Percentiles rank a stretch among this genome's conserved stretches.
These are phyloP conservation scores for Oryza nivara DNA, from an alignment of 176 grass and related monocot species.

Conservation along the genomic window DNA sequence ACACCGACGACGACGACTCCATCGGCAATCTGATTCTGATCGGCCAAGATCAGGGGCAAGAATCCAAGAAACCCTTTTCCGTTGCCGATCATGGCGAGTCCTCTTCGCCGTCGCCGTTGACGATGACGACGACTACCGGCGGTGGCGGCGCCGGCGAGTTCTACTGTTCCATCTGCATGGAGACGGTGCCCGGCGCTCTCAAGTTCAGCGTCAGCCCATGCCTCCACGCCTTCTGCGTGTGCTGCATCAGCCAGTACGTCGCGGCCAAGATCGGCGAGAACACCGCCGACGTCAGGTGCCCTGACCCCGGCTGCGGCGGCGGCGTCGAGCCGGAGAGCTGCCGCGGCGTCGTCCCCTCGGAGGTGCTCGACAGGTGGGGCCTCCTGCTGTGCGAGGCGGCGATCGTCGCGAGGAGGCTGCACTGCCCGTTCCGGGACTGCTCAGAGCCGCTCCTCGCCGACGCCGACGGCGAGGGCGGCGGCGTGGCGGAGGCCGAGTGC, in stretches of 20 bases:
- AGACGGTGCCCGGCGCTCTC: background rate
- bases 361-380: slow-evolving; percentile 57
- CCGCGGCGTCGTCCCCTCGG: slow-evolving; percentile 43
- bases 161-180: slow-evolving; percentile 39
- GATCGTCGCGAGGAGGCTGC: no score
- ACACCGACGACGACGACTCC: background rate
- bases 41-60: background rate
- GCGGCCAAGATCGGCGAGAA: slow-evolving; percentile 51
- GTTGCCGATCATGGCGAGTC: background rate
- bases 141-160: background rate
- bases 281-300: slow-evolving; percentile 45
- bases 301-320: slow-evolving; percentile 43
- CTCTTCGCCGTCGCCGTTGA: background rate
- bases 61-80: background rate
- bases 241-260: slow-evolving; percentile 40
- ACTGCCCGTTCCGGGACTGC: no score
- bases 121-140: background rate
- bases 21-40: background rate
- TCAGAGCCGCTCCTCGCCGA: no score
- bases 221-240: slow-evolving; percentile 30
- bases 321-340: slow-evolving; percentile 53
- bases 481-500: no score
- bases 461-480: no score
- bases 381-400: slow-evolving; percentile 50
- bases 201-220: background rate